Conservation (phyloP, 2,329 filamentous ascomycete genomes). For the Colletotrichum falcatum region DNA sequence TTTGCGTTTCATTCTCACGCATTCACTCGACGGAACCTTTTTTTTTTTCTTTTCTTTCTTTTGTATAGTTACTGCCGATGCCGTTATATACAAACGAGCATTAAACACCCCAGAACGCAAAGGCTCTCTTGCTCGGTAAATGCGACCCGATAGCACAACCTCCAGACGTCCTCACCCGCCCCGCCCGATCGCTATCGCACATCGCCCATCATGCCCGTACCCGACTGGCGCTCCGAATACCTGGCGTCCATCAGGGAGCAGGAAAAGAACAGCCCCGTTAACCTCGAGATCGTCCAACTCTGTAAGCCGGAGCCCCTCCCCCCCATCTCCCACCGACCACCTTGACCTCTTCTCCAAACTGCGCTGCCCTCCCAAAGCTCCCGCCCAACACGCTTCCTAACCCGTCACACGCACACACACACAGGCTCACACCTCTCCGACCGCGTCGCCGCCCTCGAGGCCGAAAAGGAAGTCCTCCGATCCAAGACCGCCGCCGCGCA, state of each 20-base stretch:
- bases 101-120: not conserved
- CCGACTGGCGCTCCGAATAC: slow-evolving; percentile 86
- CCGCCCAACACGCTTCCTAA: not conserved
- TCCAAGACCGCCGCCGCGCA: slow-evolving; percentile 43
- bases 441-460: slow-evolving; percentile 72
- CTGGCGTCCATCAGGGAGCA: slow-evolving; percentile 79
- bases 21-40: not conserved
- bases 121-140: not conserved
- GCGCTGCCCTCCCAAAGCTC: not conserved
- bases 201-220: slow-evolving; percentile 64
- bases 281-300: slow-evolving; percentile 78
- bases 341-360: not conserved
- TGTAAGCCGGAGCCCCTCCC: slow-evolving; percentile 68
- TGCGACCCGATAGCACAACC: slow-evolving; percentile 2
- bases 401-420: slow-evolving; percentile 7
- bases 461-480: slow-evolving; percentile 62
- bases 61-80: not conserved
- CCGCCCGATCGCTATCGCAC: not conserved
- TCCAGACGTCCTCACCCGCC: not conserved
- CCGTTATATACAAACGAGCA: not conserved
- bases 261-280: slow-evolving; percentile 71
- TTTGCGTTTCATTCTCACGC: not conserved
- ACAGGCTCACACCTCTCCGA: slow-evolving; percentile 75
- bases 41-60: too few relatives aligned
- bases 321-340: too few relatives aligned